Evolutionary conservation across 495 filamentous ascomycete genomes (phyloP).

Genomic region (Tuber umbilicatum): DNA sequence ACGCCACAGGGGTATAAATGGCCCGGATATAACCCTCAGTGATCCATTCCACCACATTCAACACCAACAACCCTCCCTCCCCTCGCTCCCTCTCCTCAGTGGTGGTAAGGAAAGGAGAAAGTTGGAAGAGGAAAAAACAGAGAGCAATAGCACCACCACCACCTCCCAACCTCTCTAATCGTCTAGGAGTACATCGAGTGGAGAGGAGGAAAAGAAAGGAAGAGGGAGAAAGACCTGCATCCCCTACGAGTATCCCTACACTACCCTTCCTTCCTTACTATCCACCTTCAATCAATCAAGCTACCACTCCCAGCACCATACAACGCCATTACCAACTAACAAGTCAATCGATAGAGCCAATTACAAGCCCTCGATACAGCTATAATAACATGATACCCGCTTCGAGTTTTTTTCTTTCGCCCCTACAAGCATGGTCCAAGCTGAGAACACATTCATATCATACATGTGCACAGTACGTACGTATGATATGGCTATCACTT

Average conservation of each 20-base stretch:
- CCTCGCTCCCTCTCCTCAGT: background rate
- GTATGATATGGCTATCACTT: too few species aligned
- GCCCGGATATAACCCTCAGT: background rate
- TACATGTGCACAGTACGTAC: background rate
- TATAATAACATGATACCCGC: background rate
- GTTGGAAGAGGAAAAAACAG: background rate
- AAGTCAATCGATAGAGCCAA: background rate
- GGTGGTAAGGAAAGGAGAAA: background rate
- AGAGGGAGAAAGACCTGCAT: background rate
- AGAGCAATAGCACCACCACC: background rate
- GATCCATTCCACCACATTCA: slow-evolving; percentile 6
- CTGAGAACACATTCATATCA: background rate
- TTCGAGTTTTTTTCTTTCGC: background rate
- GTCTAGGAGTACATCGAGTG: background rate
- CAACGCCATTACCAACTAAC: background rate
- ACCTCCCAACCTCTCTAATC: background rate
- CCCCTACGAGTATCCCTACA: background rate
- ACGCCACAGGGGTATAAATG: slow-evolving; percentile 5
- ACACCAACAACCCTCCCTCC: background rate
- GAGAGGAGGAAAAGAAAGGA: background rate
- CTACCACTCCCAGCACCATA: background rate
- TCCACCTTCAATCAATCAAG: background rate
- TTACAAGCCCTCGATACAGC: background rate
- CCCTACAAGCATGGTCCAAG: background rate
- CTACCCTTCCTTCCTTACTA: background rate